phyloP scores from a whole-genome alignment of 805 yeast species.

The Komagataella kurtzmanii region DNA sequence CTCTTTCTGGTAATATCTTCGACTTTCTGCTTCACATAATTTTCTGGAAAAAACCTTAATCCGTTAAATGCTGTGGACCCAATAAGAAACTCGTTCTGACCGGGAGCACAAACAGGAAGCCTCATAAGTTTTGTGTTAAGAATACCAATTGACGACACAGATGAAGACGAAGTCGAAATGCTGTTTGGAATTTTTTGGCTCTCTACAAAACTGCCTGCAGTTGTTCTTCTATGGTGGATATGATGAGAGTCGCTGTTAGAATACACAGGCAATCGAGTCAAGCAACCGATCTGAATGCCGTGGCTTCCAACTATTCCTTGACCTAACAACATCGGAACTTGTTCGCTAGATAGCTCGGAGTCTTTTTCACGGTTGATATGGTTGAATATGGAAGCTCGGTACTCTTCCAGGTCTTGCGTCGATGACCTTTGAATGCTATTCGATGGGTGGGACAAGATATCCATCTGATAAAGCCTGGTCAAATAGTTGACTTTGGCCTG shows the following conservation, averaged over 20 bases:
- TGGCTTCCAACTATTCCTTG: conserved; percentile 19
- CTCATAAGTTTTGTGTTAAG: background rate
- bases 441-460: background rate
- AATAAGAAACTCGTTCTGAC: conserved; percentile 7
- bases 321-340: conserved; percentile 12
- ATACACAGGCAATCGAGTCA: conserved; percentile 19
- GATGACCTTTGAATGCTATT: background rate
- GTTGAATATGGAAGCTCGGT: conserved; percentile 2
- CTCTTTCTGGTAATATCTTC: conserved; percentile 9
- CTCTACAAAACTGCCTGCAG: conserved; percentile 5
- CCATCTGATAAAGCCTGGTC: conserved; percentile 1
- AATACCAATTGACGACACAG: background rate
- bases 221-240: conserved; percentile 3
- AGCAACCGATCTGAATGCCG: conserved; percentile 17
- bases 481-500: background rate
- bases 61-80: conserved; percentile 8
- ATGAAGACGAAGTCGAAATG: background rate
- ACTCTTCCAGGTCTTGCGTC: conserved; percentile 1
- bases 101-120: conserved; percentile 4
- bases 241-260: conserved; percentile 7
- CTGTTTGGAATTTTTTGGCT: conserved; percentile 1
- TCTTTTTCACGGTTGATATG: background rate
- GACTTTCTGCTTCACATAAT: background rate
- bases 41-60: background rate
- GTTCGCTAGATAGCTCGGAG: background rate